Evolutionary conservation across 1,139 yeast species (phyloP).

Genomic region (Petasospora fabianii): DNA sequence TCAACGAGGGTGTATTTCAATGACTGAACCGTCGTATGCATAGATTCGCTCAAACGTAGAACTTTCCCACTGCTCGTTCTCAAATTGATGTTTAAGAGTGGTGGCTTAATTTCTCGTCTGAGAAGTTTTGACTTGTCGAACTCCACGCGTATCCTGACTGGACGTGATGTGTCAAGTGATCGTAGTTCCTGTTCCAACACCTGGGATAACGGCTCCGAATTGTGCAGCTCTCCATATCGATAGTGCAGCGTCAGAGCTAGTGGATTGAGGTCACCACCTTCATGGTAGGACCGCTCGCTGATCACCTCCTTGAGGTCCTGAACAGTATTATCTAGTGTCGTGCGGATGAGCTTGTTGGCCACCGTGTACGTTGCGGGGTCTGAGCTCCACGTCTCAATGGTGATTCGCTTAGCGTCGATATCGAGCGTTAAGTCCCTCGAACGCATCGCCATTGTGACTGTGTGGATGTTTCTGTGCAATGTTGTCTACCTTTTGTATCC

Average conservation of each 20-base stretch:
- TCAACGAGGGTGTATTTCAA: constrained; percentile 18
- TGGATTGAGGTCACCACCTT: constrained; percentile 19
- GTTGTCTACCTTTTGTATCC: too few relatives aligned
- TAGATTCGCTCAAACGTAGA: constrained; percentile 12
- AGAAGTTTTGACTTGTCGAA: constrained; percentile 12
- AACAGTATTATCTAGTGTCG: constrained; percentile 26
- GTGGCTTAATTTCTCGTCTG: constrained; percentile 8
- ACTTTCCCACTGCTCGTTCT: constrained; percentile 20
- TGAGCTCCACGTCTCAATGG: constrained; percentile 21
- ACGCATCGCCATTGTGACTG: constrained; percentile 15
- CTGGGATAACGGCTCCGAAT: constrained; percentile 14
- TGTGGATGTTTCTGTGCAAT: background rate
- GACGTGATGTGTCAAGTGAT: background rate
- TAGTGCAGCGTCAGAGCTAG: constrained; percentile 15
- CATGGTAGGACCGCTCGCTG: constrained; percentile 17
- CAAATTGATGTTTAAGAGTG: constrained; percentile 19
- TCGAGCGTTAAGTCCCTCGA: constrained; percentile 19
- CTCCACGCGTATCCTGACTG: constrained; percentile 18
- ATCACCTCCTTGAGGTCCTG: constrained; percentile 26
- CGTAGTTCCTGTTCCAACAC: constrained; percentile 7
- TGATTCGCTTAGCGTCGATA: constrained; percentile 13
- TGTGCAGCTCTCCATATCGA: constrained; percentile 11
- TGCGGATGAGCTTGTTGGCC: constrained; percentile 17
- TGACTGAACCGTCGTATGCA: constrained; percentile 13
- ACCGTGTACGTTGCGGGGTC: constrained; percentile 15